Evolutionary conservation across 1,284 basidiomycete species (phyloP).

Genomic region (Sporisorium scitamineum): DNA sequence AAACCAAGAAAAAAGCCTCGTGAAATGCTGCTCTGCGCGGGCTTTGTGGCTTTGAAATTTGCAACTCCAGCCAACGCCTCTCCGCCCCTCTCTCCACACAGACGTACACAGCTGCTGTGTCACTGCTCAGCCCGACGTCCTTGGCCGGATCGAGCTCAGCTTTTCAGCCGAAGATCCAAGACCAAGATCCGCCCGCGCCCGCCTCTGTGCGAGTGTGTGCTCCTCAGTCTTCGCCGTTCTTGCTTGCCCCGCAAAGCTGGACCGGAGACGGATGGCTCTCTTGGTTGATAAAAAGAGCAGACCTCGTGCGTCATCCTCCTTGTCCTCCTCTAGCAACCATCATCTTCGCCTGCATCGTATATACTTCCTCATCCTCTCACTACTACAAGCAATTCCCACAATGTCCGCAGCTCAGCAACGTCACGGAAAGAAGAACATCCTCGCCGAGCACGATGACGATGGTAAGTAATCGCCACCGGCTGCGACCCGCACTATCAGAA

Average conservation of each 20-base stretch:
- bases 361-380: background rate
- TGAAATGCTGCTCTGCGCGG: background rate
- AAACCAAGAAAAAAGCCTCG: background rate
- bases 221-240: too few species aligned
- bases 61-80: background rate
- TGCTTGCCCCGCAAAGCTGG: conserved; percentile 5
- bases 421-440: conserved; percentile 62
- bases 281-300: background rate
- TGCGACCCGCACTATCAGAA: background rate
- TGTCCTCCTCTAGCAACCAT: background rate
- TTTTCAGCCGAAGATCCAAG: conserved; percentile 7
- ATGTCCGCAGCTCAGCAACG: conserved; percentile 48
- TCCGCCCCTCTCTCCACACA: background rate
- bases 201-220: background rate
- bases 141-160: conserved; percentile 15
- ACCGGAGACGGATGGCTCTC: background rate
- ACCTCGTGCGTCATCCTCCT: background rate
- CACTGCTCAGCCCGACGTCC: background rate
- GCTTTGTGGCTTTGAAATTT: conserved; percentile 2
- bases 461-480: conserved; percentile 43
- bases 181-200: background rate
- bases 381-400: conserved; percentile 2
- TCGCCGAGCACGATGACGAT: conserved; percentile 68
- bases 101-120: background rate
- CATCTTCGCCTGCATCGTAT: background rate